Conservation (phyloP, 331 rosid species). For the Quercus lobata region DNA sequence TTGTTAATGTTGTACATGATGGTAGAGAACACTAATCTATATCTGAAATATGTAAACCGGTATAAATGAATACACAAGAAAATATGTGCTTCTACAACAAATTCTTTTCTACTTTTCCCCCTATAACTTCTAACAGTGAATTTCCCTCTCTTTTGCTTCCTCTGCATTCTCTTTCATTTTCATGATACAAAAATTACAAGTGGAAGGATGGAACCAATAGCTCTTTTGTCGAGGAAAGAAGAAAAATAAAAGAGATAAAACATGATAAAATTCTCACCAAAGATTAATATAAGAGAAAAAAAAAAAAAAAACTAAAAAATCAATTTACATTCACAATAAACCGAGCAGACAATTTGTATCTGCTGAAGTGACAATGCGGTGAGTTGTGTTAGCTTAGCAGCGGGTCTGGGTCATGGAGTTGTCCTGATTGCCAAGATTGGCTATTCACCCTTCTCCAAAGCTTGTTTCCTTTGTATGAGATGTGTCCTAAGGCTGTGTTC, state of each 20-base stretch:
- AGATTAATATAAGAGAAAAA: background rate
- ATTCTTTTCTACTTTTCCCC: conserved; percentile 18
- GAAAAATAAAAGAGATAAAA: conserved; percentile 3
- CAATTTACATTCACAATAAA: conserved; percentile 53
- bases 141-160: conserved; percentile 23
- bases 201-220: conserved; percentile 38
- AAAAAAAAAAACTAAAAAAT: conserved; percentile 21
- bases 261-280: conserved; percentile 25
- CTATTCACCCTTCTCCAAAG: conserved; percentile 34
- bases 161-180: conserved; percentile 43
- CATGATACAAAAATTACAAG: conserved; percentile 49
- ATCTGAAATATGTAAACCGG: background rate
- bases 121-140: conserved; percentile 29
- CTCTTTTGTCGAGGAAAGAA: conserved; percentile 22
- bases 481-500: conserved; percentile 85
- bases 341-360: conserved; percentile 31
- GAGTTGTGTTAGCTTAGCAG: conserved; percentile 34
- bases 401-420: conserved; percentile 38
- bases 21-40: background rate
- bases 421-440: conserved; percentile 37
- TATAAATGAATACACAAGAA: background rate
- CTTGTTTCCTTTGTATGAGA: conserved; percentile 66
- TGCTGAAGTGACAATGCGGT: conserved; percentile 32
- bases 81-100: conserved; percentile 1
- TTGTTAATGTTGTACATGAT: background rate